Conservation (phyloP, 352 stramenopile genomes). For the Pythium chondricola region DNA sequence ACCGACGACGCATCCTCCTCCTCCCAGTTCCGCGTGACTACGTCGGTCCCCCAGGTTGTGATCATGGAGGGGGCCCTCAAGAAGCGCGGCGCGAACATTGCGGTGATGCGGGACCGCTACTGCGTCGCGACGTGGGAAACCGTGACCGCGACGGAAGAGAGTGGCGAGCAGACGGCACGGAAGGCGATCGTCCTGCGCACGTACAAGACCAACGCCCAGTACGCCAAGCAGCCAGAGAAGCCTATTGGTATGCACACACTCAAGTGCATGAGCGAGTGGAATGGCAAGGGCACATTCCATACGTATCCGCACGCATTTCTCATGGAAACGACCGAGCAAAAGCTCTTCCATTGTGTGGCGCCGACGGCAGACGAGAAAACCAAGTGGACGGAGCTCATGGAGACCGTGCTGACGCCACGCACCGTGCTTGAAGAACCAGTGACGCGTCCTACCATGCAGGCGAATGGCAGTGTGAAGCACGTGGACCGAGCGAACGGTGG, state of each 20-base stretch:
- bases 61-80: conserved; percentile 68
- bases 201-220: conserved; percentile 53
- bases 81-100: conserved; percentile 61
- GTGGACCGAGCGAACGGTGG: no score
- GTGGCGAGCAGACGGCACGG: conserved; percentile 21
- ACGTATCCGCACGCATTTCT: conserved; percentile 64
- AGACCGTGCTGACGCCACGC: conserved; percentile 13
- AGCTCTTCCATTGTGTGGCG: conserved; percentile 71
- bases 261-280: conserved; percentile 72
- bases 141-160: conserved; percentile 1
- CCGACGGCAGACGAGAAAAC: conserved; percentile 39
- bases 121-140: conserved; percentile 66
- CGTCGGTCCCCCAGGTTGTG: conserved; percentile 6
- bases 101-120: conserved; percentile 79
- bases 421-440: conserved; percentile 7
- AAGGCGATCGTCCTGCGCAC: conserved; percentile 65
- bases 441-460: neutral
- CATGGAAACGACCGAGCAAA: conserved; percentile 67
- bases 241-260: conserved; percentile 51
- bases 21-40: neutral
- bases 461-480: no score
- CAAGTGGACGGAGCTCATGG: conserved; percentile 65
- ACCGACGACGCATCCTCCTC: no score
- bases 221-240: conserved; percentile 37
- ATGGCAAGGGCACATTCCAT: conserved; percentile 71